A percentile compares a stretch with the other conserved stretches of the same genome.
Evolutionary conservation across 2,329 filamentous ascomycete species (phyloP).

Genomic region (Beauveria asiatica): DNA sequence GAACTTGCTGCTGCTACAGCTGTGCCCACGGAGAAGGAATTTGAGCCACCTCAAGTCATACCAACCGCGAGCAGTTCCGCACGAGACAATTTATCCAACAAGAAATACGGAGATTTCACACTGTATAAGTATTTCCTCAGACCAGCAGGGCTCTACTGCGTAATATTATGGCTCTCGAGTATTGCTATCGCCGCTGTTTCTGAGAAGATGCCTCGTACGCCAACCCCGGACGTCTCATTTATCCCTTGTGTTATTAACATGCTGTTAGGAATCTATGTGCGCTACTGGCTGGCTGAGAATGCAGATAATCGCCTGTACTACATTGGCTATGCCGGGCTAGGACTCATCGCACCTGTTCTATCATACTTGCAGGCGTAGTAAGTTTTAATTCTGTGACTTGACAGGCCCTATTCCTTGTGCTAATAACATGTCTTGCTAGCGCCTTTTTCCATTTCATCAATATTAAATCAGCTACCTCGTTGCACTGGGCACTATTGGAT

Average conservation of each 20-base stretch:
- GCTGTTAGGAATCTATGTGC: not conserved
- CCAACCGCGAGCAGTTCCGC: not conserved
- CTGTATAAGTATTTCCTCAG: constrained; percentile 3
- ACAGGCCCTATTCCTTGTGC: too few species aligned
- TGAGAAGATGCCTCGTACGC: not conserved
- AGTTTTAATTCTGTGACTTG: not conserved
- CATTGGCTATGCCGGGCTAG: not conserved
- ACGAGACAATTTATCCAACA: not conserved
- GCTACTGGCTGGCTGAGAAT: constrained; percentile 10
- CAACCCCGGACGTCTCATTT: too few species aligned
- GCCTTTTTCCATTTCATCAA: not conserved
- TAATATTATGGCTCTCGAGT: not conserved
- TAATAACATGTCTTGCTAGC: not conserved
- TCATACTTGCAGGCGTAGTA: not conserved
- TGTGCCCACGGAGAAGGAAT: not conserved
- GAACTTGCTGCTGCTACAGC: too few species aligned
- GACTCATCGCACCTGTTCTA: not conserved
- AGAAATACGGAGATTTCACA: not conserved
- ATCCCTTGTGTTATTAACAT: not conserved
- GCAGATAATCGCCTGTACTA: constrained; percentile 9
- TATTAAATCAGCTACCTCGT: not conserved
- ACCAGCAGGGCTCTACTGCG: not conserved
- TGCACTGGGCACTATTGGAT: not conserved
- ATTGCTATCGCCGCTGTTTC: not conserved
- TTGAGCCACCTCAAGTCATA: not conserved